Percentiles rank a stretch among this genome's conserved stretches.
Conservation (phyloP, 2,329 filamentous ascomycete species). For the Aureobasidium sp. region DNA sequence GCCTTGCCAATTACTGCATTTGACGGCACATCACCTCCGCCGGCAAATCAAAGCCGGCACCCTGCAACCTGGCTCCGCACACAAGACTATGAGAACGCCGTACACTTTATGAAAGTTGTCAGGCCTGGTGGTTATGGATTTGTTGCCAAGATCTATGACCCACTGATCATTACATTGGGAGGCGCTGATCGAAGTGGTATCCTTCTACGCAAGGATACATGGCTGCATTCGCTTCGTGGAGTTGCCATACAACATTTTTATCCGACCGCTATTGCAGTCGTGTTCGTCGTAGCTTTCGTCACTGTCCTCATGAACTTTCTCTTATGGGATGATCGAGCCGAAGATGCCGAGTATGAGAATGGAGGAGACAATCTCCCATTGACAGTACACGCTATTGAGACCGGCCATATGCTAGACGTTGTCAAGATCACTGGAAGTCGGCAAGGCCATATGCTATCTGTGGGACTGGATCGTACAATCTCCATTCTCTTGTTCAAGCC, state of each 20-base stretch:
- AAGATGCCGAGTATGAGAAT: conserved; percentile 36
- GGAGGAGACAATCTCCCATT: conserved; percentile 47
- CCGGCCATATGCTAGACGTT: conserved; percentile 60
- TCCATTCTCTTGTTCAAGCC: conserved; percentile 7
- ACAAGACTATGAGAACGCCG: conserved; percentile 72
- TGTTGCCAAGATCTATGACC: conserved; percentile 66
- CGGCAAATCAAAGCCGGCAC: conserved; percentile 68
- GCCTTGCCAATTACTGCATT: conserved; percentile 16
- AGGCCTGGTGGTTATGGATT: conserved; percentile 67
- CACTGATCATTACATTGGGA: conserved; percentile 64
- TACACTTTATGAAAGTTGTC: conserved; percentile 68
- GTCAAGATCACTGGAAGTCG: conserved; percentile 56
- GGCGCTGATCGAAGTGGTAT: conserved; percentile 58
- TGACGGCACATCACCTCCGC: conserved; percentile 41
- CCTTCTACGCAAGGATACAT: conserved; percentile 41
- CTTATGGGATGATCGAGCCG: conserved; percentile 55
- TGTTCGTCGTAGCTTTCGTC: conserved; percentile 58
- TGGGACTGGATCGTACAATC: conserved; percentile 58
- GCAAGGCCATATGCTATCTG: conserved; percentile 60
- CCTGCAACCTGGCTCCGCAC: conserved; percentile 68
- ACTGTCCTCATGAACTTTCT: conserved; percentile 68
- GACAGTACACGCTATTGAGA: conserved; percentile 54
- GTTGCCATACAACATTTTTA: conserved; percentile 60
- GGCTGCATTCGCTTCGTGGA: conserved; percentile 45
- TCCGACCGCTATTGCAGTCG: conserved; percentile 56